Conservation (phyloP, 2,329 filamentous ascomycete species). For the Paecilomyces sp. region DNA sequence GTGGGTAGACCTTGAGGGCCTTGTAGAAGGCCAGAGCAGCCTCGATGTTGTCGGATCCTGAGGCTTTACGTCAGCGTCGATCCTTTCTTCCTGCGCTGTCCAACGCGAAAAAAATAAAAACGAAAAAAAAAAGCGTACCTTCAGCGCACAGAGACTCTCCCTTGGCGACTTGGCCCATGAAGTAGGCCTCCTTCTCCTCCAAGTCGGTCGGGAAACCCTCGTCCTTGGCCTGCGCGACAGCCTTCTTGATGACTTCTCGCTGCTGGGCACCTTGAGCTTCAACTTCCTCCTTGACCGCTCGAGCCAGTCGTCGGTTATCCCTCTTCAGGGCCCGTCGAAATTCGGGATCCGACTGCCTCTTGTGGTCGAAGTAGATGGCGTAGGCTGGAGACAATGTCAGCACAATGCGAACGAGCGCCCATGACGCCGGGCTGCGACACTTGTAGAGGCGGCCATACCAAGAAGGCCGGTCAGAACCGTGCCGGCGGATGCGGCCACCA, state of each 20-base stretch:
- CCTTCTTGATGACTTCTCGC: slow-evolving; percentile 62
- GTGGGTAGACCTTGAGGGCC: slow-evolving; percentile 96
- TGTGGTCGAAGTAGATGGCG: slow-evolving; percentile 61
- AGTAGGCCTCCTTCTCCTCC: slow-evolving; percentile 92
- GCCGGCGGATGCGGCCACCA: slow-evolving; percentile 52
- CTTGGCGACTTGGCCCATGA: slow-evolving; percentile 88
- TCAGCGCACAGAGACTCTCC: slow-evolving; percentile 79
- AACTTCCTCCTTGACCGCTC: slow-evolving; percentile 41
- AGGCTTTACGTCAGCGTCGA: slow-evolving; percentile 8
- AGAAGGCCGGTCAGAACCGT: slow-evolving; percentile 52
- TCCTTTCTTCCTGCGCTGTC: background rate
- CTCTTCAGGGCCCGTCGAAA: slow-evolving; percentile 54
- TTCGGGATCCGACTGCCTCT: slow-evolving; percentile 55
- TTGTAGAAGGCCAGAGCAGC: slow-evolving; percentile 96
- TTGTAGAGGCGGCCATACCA: slow-evolving; percentile 27
- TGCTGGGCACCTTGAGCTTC: slow-evolving; percentile 40
- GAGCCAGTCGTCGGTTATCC: slow-evolving; percentile 41
- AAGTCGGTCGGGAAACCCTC: slow-evolving; percentile 87
- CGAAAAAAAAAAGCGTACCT: slow-evolving; percentile 50
- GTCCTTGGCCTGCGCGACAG: slow-evolving; percentile 74
- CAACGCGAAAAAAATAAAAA: slow-evolving; percentile 3
- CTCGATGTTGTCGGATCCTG: slow-evolving; percentile 53
- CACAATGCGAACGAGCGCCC: background rate
- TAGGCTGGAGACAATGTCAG: slow-evolving; percentile 42
- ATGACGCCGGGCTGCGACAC: background rate